Evolutionary conservation across 2,329 filamentous ascomycete species (phyloP).

Genomic region (Celoporthe dispersa): DNA sequence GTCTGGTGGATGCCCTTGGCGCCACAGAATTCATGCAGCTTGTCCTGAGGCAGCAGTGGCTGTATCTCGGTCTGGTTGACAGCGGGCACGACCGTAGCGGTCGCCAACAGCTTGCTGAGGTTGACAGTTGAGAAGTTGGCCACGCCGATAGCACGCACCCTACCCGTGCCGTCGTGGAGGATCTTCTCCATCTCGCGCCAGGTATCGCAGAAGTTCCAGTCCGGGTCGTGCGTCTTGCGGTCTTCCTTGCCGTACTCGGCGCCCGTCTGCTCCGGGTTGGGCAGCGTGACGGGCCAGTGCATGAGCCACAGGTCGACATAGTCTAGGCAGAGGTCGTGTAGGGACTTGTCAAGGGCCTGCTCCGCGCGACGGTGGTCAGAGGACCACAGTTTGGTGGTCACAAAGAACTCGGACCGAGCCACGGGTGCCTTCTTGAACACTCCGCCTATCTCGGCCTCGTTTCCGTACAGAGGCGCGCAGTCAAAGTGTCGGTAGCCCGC

Average conservation of each 20-base stretch:
- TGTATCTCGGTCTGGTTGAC: conserved; percentile 67
- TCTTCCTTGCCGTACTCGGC: conserved; percentile 21
- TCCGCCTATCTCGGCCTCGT: conserved; percentile 34
- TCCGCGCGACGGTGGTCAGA: conserved; percentile 36
- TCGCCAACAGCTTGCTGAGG: conserved; percentile 41
- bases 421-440: conserved; percentile 38
- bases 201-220: conserved; percentile 38
- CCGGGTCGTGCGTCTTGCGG: conserved; percentile 7
- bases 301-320: conserved; percentile 59
- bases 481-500: conserved; percentile 60
- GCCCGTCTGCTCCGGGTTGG: conserved; percentile 13
- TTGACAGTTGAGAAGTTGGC: conserved; percentile 42
- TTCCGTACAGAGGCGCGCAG: conserved; percentile 43
- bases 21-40: conserved; percentile 55
- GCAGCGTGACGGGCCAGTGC: conserved; percentile 51
- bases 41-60: conserved; percentile 59
- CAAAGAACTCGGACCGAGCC: conserved; percentile 41
- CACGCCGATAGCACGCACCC: conserved; percentile 51
- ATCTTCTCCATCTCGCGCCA: conserved; percentile 56
- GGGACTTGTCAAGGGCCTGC: conserved; percentile 48
- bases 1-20: conserved; percentile 41
- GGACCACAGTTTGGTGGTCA: conserved; percentile 46
- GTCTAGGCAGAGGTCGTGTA: conserved; percentile 50
- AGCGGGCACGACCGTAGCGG: conserved; percentile 52
- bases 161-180: conserved; percentile 44